Evolutionary conservation across 176 grass and related monocot genomes (phyloP).

Genomic region (Bothriochloa decipiens): DNA sequence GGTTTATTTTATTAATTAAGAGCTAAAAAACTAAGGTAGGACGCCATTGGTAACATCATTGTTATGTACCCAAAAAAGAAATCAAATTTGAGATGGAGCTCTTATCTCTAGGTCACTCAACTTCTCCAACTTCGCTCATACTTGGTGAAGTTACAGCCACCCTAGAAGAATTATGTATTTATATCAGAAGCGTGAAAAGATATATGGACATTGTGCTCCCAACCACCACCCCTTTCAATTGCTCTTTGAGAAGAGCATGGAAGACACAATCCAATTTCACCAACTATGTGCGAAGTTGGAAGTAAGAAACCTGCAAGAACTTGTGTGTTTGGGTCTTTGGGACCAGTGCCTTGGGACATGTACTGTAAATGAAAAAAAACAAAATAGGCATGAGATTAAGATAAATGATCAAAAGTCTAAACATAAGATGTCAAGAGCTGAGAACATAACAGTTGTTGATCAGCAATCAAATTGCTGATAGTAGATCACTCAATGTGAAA

Average conservation of each 20-base stretch:
- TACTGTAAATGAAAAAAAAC: neutral
- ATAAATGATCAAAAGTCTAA: neutral
- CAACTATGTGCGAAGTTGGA: neutral
- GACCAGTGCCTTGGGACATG: neutral
- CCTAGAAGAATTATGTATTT: conserved; percentile 82
- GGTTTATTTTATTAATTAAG: too few species aligned
- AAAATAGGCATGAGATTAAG: neutral
- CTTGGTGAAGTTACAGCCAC: conserved; percentile 46
- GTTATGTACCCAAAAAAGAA: too few species aligned
- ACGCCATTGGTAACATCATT: too few species aligned
- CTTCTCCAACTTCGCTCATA: too few species aligned
- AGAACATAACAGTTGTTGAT: neutral
- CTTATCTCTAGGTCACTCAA: too few species aligned
- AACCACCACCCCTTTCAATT: conserved; percentile 6
- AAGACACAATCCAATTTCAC: neutral
- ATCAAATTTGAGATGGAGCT: too few species aligned
- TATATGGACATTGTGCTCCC: conserved; percentile 47
- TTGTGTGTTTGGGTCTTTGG: too few species aligned
- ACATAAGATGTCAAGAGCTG: neutral
- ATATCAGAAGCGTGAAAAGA: conserved; percentile 74
- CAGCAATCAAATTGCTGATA: neutral
- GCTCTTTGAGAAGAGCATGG: too few species aligned
- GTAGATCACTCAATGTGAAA: neutral
- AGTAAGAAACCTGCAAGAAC: neutral
- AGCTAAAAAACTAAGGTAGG: too few species aligned